Base-by-base conservation (phyloP, 2,329 filamentous ascomycete species). In the Sporothrix curviconia region DNA sequence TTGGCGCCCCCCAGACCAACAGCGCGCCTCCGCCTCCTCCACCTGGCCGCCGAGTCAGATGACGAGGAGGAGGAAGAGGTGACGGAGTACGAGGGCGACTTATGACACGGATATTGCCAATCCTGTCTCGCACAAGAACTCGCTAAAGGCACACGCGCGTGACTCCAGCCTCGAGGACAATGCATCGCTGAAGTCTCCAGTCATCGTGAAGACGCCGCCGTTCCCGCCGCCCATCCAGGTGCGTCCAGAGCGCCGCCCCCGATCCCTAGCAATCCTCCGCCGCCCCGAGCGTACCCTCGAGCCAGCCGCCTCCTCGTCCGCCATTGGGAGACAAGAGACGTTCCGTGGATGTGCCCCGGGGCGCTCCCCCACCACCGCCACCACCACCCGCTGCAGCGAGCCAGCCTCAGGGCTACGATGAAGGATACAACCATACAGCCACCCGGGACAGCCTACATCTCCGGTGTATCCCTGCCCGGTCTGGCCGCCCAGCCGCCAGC, bases 61-160 rank as follows among this genome's bases (percentile, higher is more conserved):
- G 84, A 84, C 32, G 85, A 86, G 14, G 85, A 84, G 25, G 86
- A 87, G 59, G 90, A 88, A 59, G 91, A 95, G 66, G 81, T 90
- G 34, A 95, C 90, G 0, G 92, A 96, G 67, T 97, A 97, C 67
- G 94, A 99, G 68, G 94, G 92, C 7, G 94, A 97, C 68, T n/a
- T 97, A 97, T 69, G 94, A 97, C 65, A 97, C 94, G 7, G 94
- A 97, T 69, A 97, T 97, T 68, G 92, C 88, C 1, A 90, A 92
- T n/a, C 87, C 90, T 9, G 90, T 84, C n/a, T 90, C 89, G 57
- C 90, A 96, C 71, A 96, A 95, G 72, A 92, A 96, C 73, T 92
- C 92, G 1, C 72, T 97, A 60, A 95, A 92, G 70, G 76, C 89
- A 8, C 90, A 95, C 70, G 82, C 80, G 7, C 82, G 87, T 55